Conservation (phyloP, 768 basidiomycete genomes). For the Suillus americanus region DNA sequence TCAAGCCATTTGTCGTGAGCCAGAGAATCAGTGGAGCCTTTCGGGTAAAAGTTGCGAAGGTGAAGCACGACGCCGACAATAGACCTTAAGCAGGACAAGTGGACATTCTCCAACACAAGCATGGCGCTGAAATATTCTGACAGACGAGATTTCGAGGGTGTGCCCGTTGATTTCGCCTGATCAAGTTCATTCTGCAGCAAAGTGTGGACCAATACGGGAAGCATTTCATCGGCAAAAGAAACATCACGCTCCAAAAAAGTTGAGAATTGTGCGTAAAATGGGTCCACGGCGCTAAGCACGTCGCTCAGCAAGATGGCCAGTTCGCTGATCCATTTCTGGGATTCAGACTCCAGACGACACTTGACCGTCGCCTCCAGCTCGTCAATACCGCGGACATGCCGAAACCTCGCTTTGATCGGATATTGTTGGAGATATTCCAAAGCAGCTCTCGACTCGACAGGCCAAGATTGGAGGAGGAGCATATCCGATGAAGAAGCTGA, state of each 20-base stretch:
- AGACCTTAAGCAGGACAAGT: constrained; percentile 49
- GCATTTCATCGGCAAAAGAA: constrained; percentile 60
- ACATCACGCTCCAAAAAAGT: constrained; percentile 55
- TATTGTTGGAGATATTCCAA: constrained; percentile 51
- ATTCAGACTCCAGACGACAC: constrained; percentile 46
- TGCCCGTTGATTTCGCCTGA: constrained; percentile 3
- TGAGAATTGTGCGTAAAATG: constrained; percentile 69
- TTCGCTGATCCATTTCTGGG: constrained; percentile 60
- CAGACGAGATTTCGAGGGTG: constrained; percentile 20
- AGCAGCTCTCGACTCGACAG: constrained; percentile 42
- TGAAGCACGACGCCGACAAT: constrained; percentile 80
- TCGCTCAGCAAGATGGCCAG: constrained; percentile 60
- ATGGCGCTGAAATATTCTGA: constrained; percentile 24
- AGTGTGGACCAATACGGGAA: constrained; percentile 77
- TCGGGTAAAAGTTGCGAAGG: constrained; percentile 65
- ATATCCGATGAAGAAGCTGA: constrained; percentile 36
- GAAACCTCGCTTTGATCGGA: constrained; percentile 33
- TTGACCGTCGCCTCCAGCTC: constrained; percentile 32
- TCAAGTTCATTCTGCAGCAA: constrained; percentile 43
- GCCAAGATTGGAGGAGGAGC: constrained; percentile 30
- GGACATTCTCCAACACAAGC: constrained; percentile 25
- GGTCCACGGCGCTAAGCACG: constrained; percentile 49
- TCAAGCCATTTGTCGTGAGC: constrained; percentile 80
- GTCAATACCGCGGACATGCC: constrained; percentile 36
- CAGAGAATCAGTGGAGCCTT: constrained; percentile 35